Evolutionary conservation across 2,329 filamentous ascomycete genomes (phyloP).

Genomic region (Fusarium bulbicola): DNA sequence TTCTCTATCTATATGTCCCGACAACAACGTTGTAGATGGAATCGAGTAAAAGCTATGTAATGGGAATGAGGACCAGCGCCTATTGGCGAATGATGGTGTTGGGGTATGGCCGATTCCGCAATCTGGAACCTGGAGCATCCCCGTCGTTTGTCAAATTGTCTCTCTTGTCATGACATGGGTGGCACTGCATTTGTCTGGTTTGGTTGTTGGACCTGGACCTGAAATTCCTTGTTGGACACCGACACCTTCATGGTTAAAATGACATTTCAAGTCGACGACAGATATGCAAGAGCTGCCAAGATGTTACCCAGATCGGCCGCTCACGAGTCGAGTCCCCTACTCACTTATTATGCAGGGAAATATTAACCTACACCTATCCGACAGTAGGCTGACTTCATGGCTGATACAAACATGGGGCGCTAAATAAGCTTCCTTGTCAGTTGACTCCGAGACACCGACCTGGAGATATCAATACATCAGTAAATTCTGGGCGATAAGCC

Average conservation of each 20-base stretch:
- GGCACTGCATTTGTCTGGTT: conserved; percentile 18
- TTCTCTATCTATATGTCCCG: conserved; percentile 3
- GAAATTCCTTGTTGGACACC: not conserved
- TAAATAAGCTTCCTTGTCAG: conserved; percentile 32
- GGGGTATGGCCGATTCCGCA: conserved; percentile 34
- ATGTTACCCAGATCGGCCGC: conserved; percentile 16
- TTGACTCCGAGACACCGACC: conserved; percentile 26
- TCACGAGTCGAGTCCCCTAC: conserved; percentile 15
- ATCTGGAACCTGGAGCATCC: conserved; percentile 27
- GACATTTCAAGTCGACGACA: conserved; percentile 4
- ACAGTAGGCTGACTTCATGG: conserved; percentile 20
- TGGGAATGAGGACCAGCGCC: conserved; percentile 36
- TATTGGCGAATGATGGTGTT: conserved; percentile 38
- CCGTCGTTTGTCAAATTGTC: conserved; percentile 7
- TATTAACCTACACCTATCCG: conserved; percentile 4
- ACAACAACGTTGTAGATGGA: conserved; percentile 36
- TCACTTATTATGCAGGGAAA: conserved; percentile 24
- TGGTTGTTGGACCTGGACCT: not conserved
- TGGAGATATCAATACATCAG: conserved; percentile 19
- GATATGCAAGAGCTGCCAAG: conserved; percentile 21
- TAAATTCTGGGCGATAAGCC: conserved; percentile 35
- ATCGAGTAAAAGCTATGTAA: conserved; percentile 46
- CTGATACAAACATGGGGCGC: conserved; percentile 10
- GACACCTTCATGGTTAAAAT: conserved; percentile 9
- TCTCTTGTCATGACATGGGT: conserved; percentile 31